Evolutionary conservation across 805 yeast species (phyloP).

Genomic region (Hanseniaspora hatyaiensis): DNA sequence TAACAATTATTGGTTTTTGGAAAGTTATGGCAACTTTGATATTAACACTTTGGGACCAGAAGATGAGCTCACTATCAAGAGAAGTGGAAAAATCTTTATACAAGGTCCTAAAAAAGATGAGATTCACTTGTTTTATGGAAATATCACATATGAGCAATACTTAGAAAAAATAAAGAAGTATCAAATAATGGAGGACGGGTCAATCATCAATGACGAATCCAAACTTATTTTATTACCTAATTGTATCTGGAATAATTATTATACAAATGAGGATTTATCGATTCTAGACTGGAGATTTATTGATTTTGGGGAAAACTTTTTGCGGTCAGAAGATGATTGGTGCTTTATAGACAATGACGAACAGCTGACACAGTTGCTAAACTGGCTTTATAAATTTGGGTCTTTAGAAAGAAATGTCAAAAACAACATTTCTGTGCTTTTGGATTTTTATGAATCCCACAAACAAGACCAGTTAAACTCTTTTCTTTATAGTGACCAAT

Average conservation of each 20-base stretch:
- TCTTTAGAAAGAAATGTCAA: constrained; percentile 53
- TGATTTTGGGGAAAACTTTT: constrained; percentile 53
- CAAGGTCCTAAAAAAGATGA: constrained; percentile 71
- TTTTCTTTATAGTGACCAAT: no score
- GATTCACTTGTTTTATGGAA: constrained; percentile 28
- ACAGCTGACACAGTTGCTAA: constrained; percentile 44
- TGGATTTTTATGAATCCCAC: constrained; percentile 36
- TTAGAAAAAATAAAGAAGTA: constrained; percentile 25
- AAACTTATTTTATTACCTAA: constrained; percentile 20
- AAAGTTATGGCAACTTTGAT: constrained; percentile 62
- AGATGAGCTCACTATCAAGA: constrained; percentile 29
- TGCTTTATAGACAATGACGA: constrained; percentile 50
- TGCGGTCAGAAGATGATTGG: constrained; percentile 52
- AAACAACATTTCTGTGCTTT: constrained; percentile 43
- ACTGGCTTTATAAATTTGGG: constrained; percentile 71
- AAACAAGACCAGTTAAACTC: background rate
- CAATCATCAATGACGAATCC: constrained; percentile 18
- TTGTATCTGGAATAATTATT: constrained; percentile 19
- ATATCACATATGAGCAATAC: constrained; percentile 23
- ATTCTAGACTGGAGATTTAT: constrained; percentile 45
- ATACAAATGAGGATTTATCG: constrained; percentile 22
- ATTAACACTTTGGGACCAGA: constrained; percentile 29
- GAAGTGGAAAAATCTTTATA: constrained; percentile 78
- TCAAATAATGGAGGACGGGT: constrained; percentile 20
- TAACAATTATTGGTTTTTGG: constrained; percentile 95